Percentiles rank a stretch among this genome's conserved stretches.
These are phyloP conservation scores for Megacollybia marginata DNA, from an alignment of 768 basidiomycete genomes.

Conservation along the genomic window DNA sequence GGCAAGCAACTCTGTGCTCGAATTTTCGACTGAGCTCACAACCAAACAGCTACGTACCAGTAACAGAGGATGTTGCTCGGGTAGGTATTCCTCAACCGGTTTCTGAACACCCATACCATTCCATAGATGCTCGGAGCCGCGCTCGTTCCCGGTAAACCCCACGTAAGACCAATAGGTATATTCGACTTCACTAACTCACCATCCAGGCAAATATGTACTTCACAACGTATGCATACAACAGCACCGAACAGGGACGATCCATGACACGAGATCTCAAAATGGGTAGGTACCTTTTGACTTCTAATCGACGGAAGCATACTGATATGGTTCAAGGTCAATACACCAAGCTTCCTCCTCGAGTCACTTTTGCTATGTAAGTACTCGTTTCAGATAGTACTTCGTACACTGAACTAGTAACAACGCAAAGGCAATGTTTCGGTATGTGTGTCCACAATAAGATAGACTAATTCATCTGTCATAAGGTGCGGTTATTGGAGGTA, in stretches of 20 bases:
- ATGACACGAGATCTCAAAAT: conserved; percentile 12
- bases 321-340: conserved; percentile 24
- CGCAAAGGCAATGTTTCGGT: conserved; percentile 5
- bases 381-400: background rate
- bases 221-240: conserved; percentile 37
- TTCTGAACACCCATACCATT: background rate
- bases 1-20: background rate
- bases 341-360: conserved; percentile 57
- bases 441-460: too few relatives aligned
- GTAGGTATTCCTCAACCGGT: background rate
- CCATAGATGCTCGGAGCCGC: conserved; percentile 41
- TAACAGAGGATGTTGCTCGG: conserved; percentile 7
- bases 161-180: background rate
- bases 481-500: conserved; percentile 35
- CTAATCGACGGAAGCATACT: conserved; percentile 5
- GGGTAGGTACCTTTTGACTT: conserved; percentile 12
- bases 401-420: background rate
- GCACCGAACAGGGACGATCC: conserved; percentile 19
- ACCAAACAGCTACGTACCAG: conserved; percentile 7
- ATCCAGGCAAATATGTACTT: conserved; percentile 42
- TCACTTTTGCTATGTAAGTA: conserved; percentile 42
- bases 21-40: background rate
- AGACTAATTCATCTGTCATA: background rate
- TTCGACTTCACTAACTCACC: background rate
- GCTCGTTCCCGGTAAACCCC: conserved; percentile 39